phyloP scores from a whole-genome alignment of 1,284 basidiomycete species.

The Ustilago cynodontis region DNA sequence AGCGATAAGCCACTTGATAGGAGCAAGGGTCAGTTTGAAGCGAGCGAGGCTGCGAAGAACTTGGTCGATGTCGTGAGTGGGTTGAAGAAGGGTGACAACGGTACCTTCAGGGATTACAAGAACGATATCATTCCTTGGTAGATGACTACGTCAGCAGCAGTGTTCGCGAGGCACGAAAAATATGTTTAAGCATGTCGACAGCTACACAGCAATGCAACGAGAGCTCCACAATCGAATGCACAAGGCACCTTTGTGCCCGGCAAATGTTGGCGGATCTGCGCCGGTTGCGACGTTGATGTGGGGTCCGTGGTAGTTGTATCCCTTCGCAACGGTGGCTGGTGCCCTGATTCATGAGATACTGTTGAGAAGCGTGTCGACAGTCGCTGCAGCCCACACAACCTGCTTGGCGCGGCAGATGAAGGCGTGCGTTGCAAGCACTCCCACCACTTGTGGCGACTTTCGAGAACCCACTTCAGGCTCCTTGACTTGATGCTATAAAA shows the following conservation, averaged over 20 bases:
- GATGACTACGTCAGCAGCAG: background rate
- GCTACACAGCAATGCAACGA: background rate
- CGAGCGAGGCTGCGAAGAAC: conserved; percentile 76
- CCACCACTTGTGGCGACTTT: background rate
- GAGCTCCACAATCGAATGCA: no score
- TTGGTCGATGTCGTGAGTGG: conserved; percentile 75
- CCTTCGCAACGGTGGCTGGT: background rate
- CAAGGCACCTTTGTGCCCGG: no score
- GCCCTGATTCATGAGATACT: background rate
- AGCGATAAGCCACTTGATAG: conserved; percentile 55
- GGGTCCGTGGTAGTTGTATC: background rate
- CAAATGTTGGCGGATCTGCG: background rate
- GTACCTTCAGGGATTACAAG: conserved; percentile 79
- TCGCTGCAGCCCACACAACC: background rate
- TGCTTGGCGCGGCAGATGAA: background rate
- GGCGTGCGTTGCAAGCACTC: background rate
- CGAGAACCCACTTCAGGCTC: background rate
- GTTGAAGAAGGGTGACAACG: conserved; percentile 74
- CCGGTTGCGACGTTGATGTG: background rate
- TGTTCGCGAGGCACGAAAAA: background rate
- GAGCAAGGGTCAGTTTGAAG: conserved; percentile 74
- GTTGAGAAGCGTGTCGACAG: background rate
- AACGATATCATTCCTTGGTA: conserved; percentile 74
- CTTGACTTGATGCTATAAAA: background rate
- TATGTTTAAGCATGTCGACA: no score